phyloP scores from a whole-genome alignment of 495 filamentous ascomycete genomes.

The Pyrenopolyporus hunteri region DNA sequence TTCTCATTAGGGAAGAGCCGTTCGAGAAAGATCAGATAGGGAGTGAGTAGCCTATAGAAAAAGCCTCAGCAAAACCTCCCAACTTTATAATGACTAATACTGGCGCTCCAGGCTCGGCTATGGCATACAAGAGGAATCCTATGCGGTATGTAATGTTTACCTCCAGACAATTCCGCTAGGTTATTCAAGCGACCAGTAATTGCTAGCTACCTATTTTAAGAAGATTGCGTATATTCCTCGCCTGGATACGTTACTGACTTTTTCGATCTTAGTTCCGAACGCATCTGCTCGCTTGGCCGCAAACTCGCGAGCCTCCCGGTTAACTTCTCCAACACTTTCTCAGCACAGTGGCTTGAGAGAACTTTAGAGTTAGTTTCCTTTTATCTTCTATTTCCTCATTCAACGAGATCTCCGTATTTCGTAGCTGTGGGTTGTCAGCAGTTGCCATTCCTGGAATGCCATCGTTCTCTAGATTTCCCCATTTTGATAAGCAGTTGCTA shows the following conservation, averaged over 20 bases:
- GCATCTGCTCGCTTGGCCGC: constrained; percentile 78
- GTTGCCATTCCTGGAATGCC: background rate
- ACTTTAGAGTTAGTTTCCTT: constrained; percentile 45
- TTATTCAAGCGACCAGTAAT: background rate
- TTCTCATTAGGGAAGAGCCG: constrained; percentile 76
- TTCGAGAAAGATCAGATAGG: constrained; percentile 83
- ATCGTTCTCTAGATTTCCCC: background rate
- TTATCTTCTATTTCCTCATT: background rate
- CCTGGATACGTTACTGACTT: background rate
- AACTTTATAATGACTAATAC: background rate
- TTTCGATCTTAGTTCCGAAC: constrained; percentile 75
- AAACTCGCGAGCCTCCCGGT: constrained; percentile 69
- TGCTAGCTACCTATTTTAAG: background rate
- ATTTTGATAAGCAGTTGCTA: background rate
- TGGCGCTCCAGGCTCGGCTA: constrained; percentile 39
- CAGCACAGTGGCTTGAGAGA: constrained; percentile 83
- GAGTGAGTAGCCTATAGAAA: constrained; percentile 5
- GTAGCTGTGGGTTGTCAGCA: background rate
- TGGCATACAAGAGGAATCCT: constrained; percentile 90
- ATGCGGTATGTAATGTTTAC: constrained; percentile 9
- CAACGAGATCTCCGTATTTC: background rate
- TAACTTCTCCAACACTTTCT: constrained; percentile 76
- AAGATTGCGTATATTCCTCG: no score
- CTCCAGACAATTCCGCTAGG: background rate
- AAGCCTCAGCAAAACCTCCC: background rate